Evolutionary conservation across 306 rosid genomes (phyloP).

Genomic region (Prosopis cineraria): DNA sequence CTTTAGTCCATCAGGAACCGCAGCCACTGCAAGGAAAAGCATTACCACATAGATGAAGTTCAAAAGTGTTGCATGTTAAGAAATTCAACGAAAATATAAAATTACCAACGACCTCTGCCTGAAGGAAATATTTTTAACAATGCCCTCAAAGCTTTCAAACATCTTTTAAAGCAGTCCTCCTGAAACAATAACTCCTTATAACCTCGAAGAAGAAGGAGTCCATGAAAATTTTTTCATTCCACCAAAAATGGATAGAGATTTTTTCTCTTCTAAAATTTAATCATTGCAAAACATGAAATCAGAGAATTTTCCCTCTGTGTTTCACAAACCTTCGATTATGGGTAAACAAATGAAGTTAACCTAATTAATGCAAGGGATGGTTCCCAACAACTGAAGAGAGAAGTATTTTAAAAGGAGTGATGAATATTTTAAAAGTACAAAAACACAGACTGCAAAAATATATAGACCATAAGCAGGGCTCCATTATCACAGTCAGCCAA

Average conservation of each 20-base stretch:
- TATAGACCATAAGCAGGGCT: neutral
- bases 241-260: neutral
- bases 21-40: slow-evolving; percentile 54
- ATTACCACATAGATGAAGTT: neutral
- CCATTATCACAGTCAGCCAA: too few species aligned
- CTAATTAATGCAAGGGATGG: neutral
- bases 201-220: neutral
- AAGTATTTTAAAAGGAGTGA: neutral
- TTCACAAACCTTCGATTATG: neutral
- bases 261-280: neutral
- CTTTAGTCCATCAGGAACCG: slow-evolving; percentile 70
- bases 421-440: neutral
- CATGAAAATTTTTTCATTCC: too few species aligned
- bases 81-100: neutral
- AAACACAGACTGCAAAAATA: neutral
- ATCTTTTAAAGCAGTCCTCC: neutral
- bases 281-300: neutral
- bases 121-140: slow-evolving; percentile 17
- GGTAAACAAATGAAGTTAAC: neutral
- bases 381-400: neutral
- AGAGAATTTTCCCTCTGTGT: neutral
- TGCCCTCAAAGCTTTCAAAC: neutral
- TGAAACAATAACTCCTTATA: neutral
- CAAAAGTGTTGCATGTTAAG: neutral
- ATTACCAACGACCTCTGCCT: neutral